Percentiles rank a stretch among this genome's conserved stretches.
Evolutionary conservation across 2,329 filamentous ascomycete species (phyloP).

Genomic region (Fusarium solani-melongenae): DNA sequence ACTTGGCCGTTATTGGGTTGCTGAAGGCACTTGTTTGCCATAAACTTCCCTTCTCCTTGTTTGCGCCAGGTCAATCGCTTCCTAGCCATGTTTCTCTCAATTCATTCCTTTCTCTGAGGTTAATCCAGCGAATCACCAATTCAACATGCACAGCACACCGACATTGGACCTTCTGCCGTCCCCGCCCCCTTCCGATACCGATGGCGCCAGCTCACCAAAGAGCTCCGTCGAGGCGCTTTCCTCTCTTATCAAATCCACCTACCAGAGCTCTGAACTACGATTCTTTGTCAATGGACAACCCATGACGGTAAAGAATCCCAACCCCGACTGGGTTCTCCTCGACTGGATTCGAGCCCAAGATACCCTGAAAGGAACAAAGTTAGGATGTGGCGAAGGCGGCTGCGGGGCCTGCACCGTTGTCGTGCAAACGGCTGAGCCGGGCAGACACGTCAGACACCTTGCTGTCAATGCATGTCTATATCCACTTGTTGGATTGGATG

Average conservation of each 20-base stretch:
- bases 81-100: background rate
- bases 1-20: background rate
- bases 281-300: constrained; percentile 46
- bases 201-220: background rate
- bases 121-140: background rate
- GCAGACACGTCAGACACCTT: constrained; percentile 87
- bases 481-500: constrained; percentile 88
- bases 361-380: constrained; percentile 23
- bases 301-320: constrained; percentile 37
- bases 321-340: constrained; percentile 47
- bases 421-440: constrained; percentile 86
- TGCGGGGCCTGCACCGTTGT: constrained; percentile 94
- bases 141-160: background rate
- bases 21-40: background rate
- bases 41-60: background rate
- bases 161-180: background rate
- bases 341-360: constrained; percentile 41
- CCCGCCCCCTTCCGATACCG: background rate
- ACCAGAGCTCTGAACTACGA: constrained; percentile 46
- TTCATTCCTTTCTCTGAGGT: background rate
- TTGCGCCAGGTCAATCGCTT: background rate
- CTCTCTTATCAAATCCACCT: constrained; percentile 36
- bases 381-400: constrained; percentile 82
- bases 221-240: background rate
- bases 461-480: constrained; percentile 92